These are phyloP conservation scores for Fomitopsis pinicola DNA, from an alignment of 1,284 basidiomycete species.

Conservation along the genomic window DNA sequence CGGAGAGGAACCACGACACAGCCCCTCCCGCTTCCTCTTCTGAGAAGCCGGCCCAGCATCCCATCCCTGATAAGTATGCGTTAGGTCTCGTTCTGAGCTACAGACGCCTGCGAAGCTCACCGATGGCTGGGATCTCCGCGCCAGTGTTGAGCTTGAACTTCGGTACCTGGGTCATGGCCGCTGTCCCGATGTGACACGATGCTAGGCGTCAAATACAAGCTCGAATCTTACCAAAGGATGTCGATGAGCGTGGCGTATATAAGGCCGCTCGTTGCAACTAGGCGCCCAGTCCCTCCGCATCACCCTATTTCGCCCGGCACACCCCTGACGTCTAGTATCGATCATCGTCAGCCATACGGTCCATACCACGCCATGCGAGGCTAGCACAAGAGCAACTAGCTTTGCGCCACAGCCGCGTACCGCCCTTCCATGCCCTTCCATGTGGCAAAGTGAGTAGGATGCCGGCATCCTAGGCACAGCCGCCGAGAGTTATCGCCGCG, in stretches of 20 bases:
- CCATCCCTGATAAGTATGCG: not conserved
- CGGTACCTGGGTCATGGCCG: slow-evolving; percentile 19
- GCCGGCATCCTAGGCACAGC: not conserved
- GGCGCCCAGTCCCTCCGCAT: not conserved
- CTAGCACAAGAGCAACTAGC: not conserved
- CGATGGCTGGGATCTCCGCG: slow-evolving; percentile 24
- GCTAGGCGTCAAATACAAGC: not conserved
- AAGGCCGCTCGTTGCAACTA: not conserved
- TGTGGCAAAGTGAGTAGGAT: not conserved
- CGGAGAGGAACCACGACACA: slow-evolving; percentile 8
- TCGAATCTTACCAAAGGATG: not conserved
- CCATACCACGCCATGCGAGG: not conserved
- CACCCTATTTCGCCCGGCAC: not conserved
- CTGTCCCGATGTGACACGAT: not conserved
- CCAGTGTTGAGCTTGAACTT: slow-evolving; percentile 27
- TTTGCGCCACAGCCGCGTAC: not conserved
- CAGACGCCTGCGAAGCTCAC: slow-evolving; percentile 11
- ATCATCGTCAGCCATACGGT: not conserved
- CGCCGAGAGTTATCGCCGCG: not conserved
- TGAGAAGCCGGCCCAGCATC: slow-evolving; percentile 17
- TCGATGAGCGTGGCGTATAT: not conserved
- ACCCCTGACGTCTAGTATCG: not conserved
- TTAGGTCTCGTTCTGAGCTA: not conserved
- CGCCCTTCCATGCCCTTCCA: not conserved
- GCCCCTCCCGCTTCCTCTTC: slow-evolving; percentile 14